Conservation (phyloP, 2,329 filamentous ascomycete genomes). For the Penicillium sclerotiorum region DNA sequence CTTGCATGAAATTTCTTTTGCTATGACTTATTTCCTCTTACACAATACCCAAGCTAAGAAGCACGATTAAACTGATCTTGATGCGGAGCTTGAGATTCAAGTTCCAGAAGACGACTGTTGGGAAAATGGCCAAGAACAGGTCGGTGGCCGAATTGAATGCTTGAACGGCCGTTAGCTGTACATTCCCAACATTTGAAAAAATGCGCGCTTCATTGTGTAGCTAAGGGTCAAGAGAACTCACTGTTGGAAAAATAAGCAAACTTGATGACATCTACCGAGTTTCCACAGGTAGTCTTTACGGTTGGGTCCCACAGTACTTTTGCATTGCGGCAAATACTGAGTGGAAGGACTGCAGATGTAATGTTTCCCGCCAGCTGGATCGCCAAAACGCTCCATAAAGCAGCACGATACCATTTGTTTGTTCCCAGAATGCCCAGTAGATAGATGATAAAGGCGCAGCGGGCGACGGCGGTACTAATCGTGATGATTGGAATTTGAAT, state of each 20-base stretch:
- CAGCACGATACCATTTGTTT: constrained; percentile 24
- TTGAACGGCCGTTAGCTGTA: constrained; percentile 6
- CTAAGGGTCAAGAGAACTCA: constrained; percentile 9
- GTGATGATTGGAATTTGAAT: constrained; percentile 33
- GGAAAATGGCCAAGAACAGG: constrained; percentile 33
- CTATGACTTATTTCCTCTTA: constrained; percentile 8
- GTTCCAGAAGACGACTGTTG: constrained; percentile 33
- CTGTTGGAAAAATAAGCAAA: constrained; percentile 36
- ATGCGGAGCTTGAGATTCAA: constrained; percentile 32
- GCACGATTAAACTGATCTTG: constrained; percentile 31
- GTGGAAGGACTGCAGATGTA: constrained; percentile 28
- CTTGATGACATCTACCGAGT: constrained; percentile 22
- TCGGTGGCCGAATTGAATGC: constrained; percentile 33
- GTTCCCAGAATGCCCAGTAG: constrained; percentile 30
- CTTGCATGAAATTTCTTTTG: too few relatives aligned
- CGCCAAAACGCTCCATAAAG: constrained; percentile 25
- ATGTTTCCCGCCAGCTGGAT: constrained; percentile 31
- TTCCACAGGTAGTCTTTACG: constrained; percentile 28
- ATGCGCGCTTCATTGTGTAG: not conserved
- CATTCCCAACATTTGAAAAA: too few relatives aligned
- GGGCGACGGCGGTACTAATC: constrained; percentile 33
- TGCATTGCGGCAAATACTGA: constrained; percentile 31
- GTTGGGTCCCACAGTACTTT: constrained; percentile 27
- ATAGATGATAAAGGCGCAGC: constrained; percentile 32
- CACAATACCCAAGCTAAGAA: constrained; percentile 33